These are phyloP conservation scores for Boletus vermiculosoides DNA, from an alignment of 768 basidiomycete species.

Conservation along the genomic window DNA sequence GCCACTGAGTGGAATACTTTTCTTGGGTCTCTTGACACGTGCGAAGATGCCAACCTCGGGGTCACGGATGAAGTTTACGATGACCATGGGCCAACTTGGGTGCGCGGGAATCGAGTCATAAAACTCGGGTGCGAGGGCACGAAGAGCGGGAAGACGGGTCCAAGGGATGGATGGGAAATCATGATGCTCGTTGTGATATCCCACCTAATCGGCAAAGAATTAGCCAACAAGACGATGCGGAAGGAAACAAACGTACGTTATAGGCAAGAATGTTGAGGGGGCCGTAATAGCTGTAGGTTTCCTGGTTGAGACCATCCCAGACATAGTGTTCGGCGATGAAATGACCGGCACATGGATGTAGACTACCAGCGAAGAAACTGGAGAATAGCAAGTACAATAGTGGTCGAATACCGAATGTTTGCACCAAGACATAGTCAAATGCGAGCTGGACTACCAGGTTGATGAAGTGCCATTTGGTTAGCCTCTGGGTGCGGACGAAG, in stretches of 20 bases:
- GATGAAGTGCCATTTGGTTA: constrained; percentile 81
- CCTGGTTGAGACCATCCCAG: constrained; percentile 89
- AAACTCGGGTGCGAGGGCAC: constrained; percentile 83
- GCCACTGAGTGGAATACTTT: constrained; percentile 27
- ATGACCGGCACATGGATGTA: constrained; percentile 95
- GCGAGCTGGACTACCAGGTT: constrained; percentile 69
- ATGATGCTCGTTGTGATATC: constrained; percentile 99
- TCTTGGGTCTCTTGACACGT: constrained; percentile 72
- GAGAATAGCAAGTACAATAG: constrained; percentile 82
- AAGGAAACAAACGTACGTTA: constrained; percentile 60
- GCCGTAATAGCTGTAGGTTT: constrained; percentile 98
- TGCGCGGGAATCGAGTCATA: constrained; percentile 89
- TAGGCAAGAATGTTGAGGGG: constrained; percentile 87
- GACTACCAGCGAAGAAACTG: constrained; percentile 93
- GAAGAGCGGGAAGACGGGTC: constrained; percentile 86
- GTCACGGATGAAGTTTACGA: constrained; percentile 91
- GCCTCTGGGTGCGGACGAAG: constrained; percentile 79
- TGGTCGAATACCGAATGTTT: constrained; percentile 43
- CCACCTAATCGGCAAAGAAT: constrained; percentile 55
- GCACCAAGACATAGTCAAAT: constrained; percentile 70
- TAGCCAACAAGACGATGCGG: not conserved
- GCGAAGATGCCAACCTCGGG: constrained; percentile 85
- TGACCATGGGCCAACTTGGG: constrained; percentile 93
- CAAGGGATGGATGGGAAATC: constrained; percentile 97
- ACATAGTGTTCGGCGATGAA: constrained; percentile 98